Percentiles rank a stretch among this genome's conserved stretches.
phyloP scores from a whole-genome alignment of 164 flowering plant species.

The Vitis riparia region DNA sequence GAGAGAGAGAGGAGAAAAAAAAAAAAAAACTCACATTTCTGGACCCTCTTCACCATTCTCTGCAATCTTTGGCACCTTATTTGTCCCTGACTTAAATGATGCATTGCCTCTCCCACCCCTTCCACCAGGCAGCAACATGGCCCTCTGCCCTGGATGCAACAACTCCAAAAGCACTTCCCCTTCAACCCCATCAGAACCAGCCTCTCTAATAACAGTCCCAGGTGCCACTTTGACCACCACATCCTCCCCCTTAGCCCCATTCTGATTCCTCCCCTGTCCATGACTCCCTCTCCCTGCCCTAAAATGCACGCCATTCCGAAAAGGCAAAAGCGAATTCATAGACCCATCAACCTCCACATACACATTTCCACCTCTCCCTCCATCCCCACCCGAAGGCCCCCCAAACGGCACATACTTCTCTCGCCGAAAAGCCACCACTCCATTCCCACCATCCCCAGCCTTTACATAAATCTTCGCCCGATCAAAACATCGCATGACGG shows the following conservation, averaged over 20 bases:
- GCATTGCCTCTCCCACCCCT: slow-evolving; percentile 98
- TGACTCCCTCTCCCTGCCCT: slow-evolving; percentile 87
- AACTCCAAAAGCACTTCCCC: slow-evolving; percentile 73
- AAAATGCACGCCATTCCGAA: slow-evolving; percentile 76
- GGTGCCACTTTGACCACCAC: slow-evolving; percentile 92
- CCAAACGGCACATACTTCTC: slow-evolving; percentile 93
- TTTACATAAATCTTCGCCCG: slow-evolving; percentile 78
- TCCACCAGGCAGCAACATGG: slow-evolving; percentile 86
- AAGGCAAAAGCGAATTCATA: slow-evolving; percentile 90
- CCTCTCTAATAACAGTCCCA: slow-evolving; percentile 83
- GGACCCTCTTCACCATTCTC: slow-evolving; percentile 94
- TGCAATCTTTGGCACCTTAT: slow-evolving; percentile 90
- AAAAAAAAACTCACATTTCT: slow-evolving; percentile 69
- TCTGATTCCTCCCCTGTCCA: slow-evolving; percentile 74
- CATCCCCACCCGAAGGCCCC: slow-evolving; percentile 98
- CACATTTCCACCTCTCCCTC: slow-evolving; percentile 93
- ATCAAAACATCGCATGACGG: slow-evolving; percentile 97
- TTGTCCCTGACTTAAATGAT: slow-evolving; percentile 77
- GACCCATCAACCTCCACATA: slow-evolving; percentile 82
- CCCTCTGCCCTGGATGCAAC: slow-evolving; percentile 80
- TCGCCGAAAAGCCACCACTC: slow-evolving; percentile 90
- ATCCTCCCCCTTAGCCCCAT: slow-evolving; percentile 91
- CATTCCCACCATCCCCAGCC: slow-evolving; percentile 95
- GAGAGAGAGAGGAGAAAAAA: not conserved
- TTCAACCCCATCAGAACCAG: slow-evolving; percentile 32